Evolutionary conservation across 164 flowering plant species (phyloP).

Genomic region (Vitis riparia): DNA sequence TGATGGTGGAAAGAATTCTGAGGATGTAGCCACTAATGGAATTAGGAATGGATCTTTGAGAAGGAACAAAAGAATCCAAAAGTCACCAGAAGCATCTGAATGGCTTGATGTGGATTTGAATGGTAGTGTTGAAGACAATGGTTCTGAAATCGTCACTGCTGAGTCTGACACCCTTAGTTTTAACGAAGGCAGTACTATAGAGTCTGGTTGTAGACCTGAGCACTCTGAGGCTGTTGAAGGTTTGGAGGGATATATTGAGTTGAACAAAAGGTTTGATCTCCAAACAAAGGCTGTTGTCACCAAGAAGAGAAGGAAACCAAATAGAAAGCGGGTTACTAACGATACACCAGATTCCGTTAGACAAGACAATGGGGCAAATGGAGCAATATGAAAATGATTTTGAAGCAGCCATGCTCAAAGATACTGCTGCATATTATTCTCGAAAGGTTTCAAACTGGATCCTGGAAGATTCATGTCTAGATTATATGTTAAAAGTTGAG

Average conservation of each 20-base stretch:
- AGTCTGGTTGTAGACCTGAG: constrained; percentile 44
- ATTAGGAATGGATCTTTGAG: constrained; percentile 31
- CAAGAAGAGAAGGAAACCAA: constrained; percentile 78
- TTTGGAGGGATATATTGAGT: constrained; percentile 39
- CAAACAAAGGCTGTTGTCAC: constrained; percentile 45
- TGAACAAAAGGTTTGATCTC: constrained; percentile 51
- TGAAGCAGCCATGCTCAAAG: constrained; percentile 60
- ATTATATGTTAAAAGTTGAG: constrained; percentile 84
- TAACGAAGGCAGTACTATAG: constrained; percentile 50
- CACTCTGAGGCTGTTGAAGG: constrained; percentile 35
- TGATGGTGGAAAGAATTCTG: constrained; percentile 26
- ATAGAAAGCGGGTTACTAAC: constrained; percentile 45
- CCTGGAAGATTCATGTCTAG: constrained; percentile 82
- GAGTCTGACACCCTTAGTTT: constrained; percentile 54
- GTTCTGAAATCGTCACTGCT: constrained; percentile 47
- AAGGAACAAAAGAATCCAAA: constrained; percentile 41
- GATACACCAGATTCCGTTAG: constrained; percentile 32
- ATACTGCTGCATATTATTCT: constrained; percentile 74
- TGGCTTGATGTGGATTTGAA: constrained; percentile 42
- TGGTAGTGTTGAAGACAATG: constrained; percentile 56
- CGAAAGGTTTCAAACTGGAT: constrained; percentile 88
- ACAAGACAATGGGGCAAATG: constrained; percentile 27
- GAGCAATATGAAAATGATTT: constrained; percentile 58
- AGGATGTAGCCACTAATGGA: constrained; percentile 19
- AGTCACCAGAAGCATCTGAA: constrained; percentile 47